Percentiles rank a stretch among this genome's conserved stretches.
These are phyloP conservation scores for Teunomyces cretensis DNA, from an alignment of 805 yeast species.

Conservation along the genomic window DNA sequence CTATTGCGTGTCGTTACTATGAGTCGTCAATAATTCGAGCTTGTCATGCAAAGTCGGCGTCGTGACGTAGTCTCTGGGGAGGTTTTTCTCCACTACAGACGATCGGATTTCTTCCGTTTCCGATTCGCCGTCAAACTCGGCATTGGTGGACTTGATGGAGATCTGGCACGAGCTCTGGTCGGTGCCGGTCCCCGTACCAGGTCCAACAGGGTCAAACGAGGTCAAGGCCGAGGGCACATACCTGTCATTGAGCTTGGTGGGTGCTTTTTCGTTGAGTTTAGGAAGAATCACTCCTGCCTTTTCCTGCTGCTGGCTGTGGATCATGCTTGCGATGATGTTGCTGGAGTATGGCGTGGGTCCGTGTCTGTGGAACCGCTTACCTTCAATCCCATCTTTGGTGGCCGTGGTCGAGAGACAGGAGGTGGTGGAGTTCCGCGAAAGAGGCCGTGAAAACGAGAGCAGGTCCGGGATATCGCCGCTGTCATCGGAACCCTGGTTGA, in stretches of 20 bases:
- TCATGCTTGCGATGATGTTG: slow-evolving; percentile 30
- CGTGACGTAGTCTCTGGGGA: slow-evolving; percentile 4
- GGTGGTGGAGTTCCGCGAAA: slow-evolving; percentile 60
- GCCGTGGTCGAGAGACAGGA: slow-evolving; percentile 74
- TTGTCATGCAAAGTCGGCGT: slow-evolving; percentile 41
- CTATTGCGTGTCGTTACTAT: slow-evolving; percentile 20
- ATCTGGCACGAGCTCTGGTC: slow-evolving; percentile 9
- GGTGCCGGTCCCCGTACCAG: neutral
- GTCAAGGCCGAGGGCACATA: neutral
- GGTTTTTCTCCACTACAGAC: slow-evolving; percentile 11
- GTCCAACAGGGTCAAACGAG: neutral
- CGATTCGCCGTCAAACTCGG: slow-evolving; percentile 27
- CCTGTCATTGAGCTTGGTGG: neutral
- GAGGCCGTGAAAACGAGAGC: slow-evolving; percentile 47
- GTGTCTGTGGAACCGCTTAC: slow-evolving; percentile 50
- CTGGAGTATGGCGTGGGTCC: slow-evolving; percentile 38
- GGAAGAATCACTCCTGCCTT: neutral
- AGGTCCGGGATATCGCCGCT: neutral
- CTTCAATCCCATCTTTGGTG: slow-evolving; percentile 73
- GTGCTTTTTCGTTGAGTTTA: neutral
- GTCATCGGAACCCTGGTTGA: neutral
- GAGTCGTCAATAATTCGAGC: slow-evolving; percentile 34
- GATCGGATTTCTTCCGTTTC: slow-evolving; percentile 16
- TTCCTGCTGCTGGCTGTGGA: slow-evolving; percentile 16
- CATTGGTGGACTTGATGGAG: slow-evolving; percentile 27